Percentiles rank a stretch among this genome's conserved stretches.
These are phyloP conservation scores for Morella rubra DNA, from an alignment of 306 rosid genomes.

Conservation along the genomic window DNA sequence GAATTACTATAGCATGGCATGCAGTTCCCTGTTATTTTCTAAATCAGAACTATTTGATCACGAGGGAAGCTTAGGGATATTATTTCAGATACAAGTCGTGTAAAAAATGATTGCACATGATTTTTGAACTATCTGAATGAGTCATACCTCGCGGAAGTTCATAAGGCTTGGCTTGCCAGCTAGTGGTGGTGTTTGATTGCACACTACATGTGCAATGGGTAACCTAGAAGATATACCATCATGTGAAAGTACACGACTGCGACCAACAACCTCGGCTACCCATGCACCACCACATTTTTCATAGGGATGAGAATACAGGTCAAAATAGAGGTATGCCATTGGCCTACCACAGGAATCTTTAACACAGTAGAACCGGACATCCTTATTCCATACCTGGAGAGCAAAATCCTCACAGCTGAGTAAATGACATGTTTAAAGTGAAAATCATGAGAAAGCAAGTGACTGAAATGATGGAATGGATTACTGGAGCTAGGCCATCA, in stretches of 20 bases:
- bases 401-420: neutral
- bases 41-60: neutral
- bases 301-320: constrained; percentile 89
- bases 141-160: constrained; percentile 83
- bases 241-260: constrained; percentile 75
- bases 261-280: constrained; percentile 89
- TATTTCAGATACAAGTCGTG: too few species aligned
- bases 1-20: neutral
- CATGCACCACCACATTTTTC: constrained; percentile 95
- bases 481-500: constrained; percentile 86
- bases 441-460: constrained; percentile 23
- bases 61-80: neutral
- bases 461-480: constrained; percentile 2
- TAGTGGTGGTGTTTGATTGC: constrained; percentile 95
- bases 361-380: constrained; percentile 73
- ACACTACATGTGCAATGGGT: constrained; percentile 95
- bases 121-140: neutral
- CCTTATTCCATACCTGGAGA: constrained; percentile 81
- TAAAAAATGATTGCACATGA: neutral
- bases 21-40: neutral
- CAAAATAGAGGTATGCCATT: constrained; percentile 85
- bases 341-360: constrained; percentile 74
- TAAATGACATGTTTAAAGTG: constrained; percentile 12
- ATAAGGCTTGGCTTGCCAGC: constrained; percentile 87
- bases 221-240: constrained; percentile 76